Base-by-base conservation (phyloP, 306 rosid genomes). In the Abrus pulchellus region DNA sequence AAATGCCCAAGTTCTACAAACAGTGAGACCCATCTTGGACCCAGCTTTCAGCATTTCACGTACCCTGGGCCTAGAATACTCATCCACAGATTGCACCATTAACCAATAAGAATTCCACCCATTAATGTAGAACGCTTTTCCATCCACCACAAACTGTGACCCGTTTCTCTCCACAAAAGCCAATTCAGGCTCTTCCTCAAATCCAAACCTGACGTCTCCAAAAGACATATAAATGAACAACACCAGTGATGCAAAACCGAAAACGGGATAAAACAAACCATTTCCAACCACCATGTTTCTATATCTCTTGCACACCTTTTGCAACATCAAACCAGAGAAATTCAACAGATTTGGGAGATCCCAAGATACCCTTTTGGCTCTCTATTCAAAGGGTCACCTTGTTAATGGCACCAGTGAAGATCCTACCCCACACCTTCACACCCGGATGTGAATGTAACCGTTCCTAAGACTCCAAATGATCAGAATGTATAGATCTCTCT, bases 81-180 rank as follows among this genome's bases (percentile, higher is more conserved):
- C 90, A 61, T 92, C 97, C 82, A 85, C 98, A 44, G 97, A 89
- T 48, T 92, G 94, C 63, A 92, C 97, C 97, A 96, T 90, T 9
- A 96, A 87, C 99, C 99, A 96, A 69, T 96, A 96, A 70, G 99
- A 96, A 74, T 96, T 96, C 99, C 99, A 96, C 0, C 99, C 99
- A 84, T 96, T 96, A 9, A 96, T 84, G 78, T 93, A 96, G 79
- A 93, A 96, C 5, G 91, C 50, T 50, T 74, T 90, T 5, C 98
- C 99, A 67, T 92, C 92, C 83, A 93, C 65, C 74, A 88, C 70
- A 80, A 96, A 96, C 68, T 87, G 93, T 56, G 93, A 78, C 62
- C 97, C 99, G 74, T 87, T 93, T 73, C 98, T 96, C 81, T 67
- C 84, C 68, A 93, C 97, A 79, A 96, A 96, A 48, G 80, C 71